Base-by-base conservation (phyloP, 441 rosid species). In the Syzygium syzygioides region DNA sequence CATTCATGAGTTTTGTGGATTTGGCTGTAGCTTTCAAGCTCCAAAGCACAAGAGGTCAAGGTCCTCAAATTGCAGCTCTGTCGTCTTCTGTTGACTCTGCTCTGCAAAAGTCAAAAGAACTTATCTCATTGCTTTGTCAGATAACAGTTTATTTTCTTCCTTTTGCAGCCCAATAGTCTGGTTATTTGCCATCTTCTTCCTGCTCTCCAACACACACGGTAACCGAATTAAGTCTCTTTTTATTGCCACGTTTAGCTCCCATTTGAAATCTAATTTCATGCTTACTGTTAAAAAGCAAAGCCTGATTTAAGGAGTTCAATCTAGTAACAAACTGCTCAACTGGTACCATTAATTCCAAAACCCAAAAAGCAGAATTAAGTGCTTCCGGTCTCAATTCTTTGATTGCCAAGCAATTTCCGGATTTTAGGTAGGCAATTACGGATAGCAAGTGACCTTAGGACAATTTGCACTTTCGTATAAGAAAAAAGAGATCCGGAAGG, bases 141-240 rank as follows among this genome's bases (percentile, higher is more conserved):
- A 76, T 76, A 48, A 76, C 83, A 41, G 53, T 52, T 76, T 2
- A 34, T 34, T 34, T 55, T 76, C 56, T 26, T 26, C 57, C 56
- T 55, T 55, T 52, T 55, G 85, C 88, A 87, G 88, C 79, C 88
- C 88, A 55, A 37, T 79, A 50, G 53, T 87, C 76, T 87, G 88
- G 88, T 53, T 76, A 18, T 87, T 76, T 48, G 88, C 88, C 12
- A n/a, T 87, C 50, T 37, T 87, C 30, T 87, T 87, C 88, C 88
- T 87, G 54, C 88, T 87, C 34, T 66, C 84, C 19, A 87, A 87
- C 85, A 87, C 88, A 7, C 85, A 87, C 28, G 88, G 88, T 87
- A 76, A 87, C 83, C 52, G 25, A 76, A 23, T 23, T 23, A 3
- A 3, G 52, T 76, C n/a, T 15, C 83, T 23, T 32, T 6, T 41